Evolutionary conservation across 139 green algal species (phyloP).

Genomic region (Marvania coccoides): DNA sequence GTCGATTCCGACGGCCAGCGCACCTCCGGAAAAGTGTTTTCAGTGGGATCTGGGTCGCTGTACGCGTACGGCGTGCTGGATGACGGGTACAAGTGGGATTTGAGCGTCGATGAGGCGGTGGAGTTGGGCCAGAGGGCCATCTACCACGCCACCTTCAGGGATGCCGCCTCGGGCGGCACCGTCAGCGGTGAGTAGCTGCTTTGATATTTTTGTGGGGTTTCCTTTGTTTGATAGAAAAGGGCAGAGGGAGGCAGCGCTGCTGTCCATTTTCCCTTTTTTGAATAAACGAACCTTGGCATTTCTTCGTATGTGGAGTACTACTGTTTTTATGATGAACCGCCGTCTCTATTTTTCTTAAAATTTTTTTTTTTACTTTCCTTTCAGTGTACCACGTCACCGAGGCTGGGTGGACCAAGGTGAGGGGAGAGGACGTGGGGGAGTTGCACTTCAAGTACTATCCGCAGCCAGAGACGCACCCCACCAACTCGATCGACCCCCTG

Average conservation of each 20-base stretch:
- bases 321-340: background rate
- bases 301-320: background rate
- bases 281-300: background rate
- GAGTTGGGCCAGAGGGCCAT: conserved; percentile 91
- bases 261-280: background rate
- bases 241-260: no score
- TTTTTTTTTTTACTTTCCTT: no score
- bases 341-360: background rate
- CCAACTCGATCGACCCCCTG: conserved; percentile 23
- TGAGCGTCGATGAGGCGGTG: conserved; percentile 86
- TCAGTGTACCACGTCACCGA: conserved; percentile 95
- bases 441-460: conserved; percentile 80
- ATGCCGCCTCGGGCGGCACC: conserved; percentile 92
- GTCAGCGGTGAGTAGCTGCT: conserved; percentile 65
- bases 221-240: background rate
- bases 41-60: conserved; percentile 83
- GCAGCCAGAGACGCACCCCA: conserved; percentile 18
- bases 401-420: conserved; percentile 94
- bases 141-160: conserved; percentile 97
- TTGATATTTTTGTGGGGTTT: no score
- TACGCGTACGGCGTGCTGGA: conserved; percentile 99
- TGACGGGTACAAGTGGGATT: conserved; percentile 82
- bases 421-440: conserved; percentile 90
- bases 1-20: conserved; percentile 94
- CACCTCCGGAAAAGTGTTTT: conserved; percentile 91